phyloP scores from a whole-genome alignment of 2,329 filamentous ascomycete genomes.

The Ceratocystis lukuohia region DNA sequence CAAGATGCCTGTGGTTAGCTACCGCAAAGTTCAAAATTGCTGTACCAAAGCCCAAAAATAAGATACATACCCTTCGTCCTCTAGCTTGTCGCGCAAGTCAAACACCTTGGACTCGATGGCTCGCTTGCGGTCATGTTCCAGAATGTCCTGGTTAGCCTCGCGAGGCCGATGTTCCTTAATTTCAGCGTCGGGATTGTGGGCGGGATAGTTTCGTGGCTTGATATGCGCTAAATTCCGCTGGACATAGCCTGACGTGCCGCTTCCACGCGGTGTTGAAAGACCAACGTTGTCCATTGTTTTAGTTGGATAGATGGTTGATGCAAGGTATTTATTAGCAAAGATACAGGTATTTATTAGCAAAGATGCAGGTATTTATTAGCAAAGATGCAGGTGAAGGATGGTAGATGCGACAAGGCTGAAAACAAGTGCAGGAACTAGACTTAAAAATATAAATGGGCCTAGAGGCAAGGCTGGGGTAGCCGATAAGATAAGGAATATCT shows the following conservation, averaged over 20 bases:
- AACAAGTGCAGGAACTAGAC: not conserved
- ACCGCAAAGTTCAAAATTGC: too few species aligned
- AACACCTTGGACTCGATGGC: constrained; percentile 89
- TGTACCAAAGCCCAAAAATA: not conserved
- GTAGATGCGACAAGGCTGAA: constrained; percentile 14
- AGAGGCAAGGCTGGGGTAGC: constrained; percentile 11
- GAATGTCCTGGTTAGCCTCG: constrained; percentile 79
- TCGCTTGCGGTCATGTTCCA: constrained; percentile 85
- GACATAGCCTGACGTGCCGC: constrained; percentile 92
- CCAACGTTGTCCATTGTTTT: constrained; percentile 60
- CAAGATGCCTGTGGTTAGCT: not conserved
- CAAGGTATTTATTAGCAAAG: not conserved
- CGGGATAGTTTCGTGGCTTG: constrained; percentile 61
- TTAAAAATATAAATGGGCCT: constrained; percentile 10
- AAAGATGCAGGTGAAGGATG: not conserved
- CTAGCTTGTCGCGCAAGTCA: constrained; percentile 77
- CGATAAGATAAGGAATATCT: constrained; percentile 15
- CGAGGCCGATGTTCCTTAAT: constrained; percentile 61
- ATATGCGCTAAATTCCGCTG: constrained; percentile 89
- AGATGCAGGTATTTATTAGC: not conserved
- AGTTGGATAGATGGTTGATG: not conserved
- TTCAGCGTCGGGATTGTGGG: constrained; percentile 51
- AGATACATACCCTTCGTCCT: constrained; percentile 63
- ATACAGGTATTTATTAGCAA: not conserved
- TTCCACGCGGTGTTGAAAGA: constrained; percentile 83